Percentiles rank a stretch among this genome's conserved stretches.
phyloP scores from a whole-genome alignment of 2,329 filamentous ascomycete species.

The Botryosphaeria agaves region DNA sequence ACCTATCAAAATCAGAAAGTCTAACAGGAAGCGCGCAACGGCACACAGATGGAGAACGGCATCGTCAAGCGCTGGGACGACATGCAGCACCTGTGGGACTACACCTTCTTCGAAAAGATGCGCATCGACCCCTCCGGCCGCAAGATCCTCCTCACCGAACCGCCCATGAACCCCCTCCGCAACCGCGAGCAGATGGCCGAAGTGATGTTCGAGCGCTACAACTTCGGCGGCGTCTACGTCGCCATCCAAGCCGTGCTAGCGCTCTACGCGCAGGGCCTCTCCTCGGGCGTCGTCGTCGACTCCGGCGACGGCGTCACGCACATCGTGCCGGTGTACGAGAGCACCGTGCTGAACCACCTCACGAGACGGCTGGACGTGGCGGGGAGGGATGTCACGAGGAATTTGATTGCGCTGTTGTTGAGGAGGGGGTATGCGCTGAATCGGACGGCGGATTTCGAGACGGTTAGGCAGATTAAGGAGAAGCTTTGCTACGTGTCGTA shows the following conservation, averaged over 20 bases:
- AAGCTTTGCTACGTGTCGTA: constrained; percentile 99
- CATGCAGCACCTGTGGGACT: constrained; percentile 99
- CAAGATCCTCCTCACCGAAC: constrained; percentile 95
- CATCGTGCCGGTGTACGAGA: constrained; percentile 97
- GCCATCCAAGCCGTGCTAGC: constrained; percentile 95
- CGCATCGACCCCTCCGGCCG: constrained; percentile 75
- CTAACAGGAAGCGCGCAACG: too few species aligned
- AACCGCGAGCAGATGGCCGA: constrained; percentile 97
- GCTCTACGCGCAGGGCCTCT: constrained; percentile 81
- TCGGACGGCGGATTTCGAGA: constrained; percentile 97
- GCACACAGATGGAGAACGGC: constrained; percentile 80
- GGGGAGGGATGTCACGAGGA: constrained; percentile 93
- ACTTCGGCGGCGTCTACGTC: constrained; percentile 92
- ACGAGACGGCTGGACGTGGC: constrained; percentile 89
- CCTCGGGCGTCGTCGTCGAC: constrained; percentile 87
- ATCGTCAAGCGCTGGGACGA: constrained; percentile 99
- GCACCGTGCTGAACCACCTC: constrained; percentile 91
- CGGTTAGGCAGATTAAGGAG: constrained; percentile 97
- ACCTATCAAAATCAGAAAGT: too few species aligned
- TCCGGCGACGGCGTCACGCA: constrained; percentile 97
- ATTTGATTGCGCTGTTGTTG: constrained; percentile 85
- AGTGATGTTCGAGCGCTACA: constrained; percentile 97
- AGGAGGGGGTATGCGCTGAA: constrained; percentile 93
- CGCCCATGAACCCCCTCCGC: constrained; percentile 91
- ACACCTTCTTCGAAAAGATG: constrained; percentile 96